Evolutionary conservation across 129 eudicot species (phyloP), one percentile per base, ranked within the genome.

Genomic region (Artemisia tridentata): DNA sequence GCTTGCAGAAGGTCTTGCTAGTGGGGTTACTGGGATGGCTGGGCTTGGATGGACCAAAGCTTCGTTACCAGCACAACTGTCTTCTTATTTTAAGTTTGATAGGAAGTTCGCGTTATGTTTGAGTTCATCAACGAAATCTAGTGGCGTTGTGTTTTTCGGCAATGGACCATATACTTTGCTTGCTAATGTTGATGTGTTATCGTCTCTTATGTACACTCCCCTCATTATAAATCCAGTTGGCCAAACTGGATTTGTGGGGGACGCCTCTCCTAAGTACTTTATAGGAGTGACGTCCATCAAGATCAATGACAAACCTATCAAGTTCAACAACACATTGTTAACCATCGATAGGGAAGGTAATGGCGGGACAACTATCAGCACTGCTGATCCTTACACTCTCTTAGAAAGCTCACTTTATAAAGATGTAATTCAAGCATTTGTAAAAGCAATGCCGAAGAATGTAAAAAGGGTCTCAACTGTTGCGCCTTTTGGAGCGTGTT

Each of bases 321-420:
- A 16, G 6, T 27, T 60, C 45, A 60, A 60, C 29, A 41, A 25
- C 4, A 4, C 17, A 5, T 60, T 60, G n/a, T 14, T 60, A 16
- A 21, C 65, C 19, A 11, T 60, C 11, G 29, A 60, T 1, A 5
- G 3, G 5, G 11, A 27, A 13, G 65, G 65, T 11, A 1, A 11
- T 16, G 65, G 65, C 23, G 25, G 25, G 25, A 23, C 25, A 23
- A 1, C 23, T 53, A 70, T 85, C 31, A 78, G 89, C 75, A 78
- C 82, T 2, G 59, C 75, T 14, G 60, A 57, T 4, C 86, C 86
- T 0, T 85, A 81, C 79, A 81, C 89, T 2, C 72, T 81, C 9
- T 27, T 60, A 17, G 65, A 60, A 5, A 27, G 11, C 3, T 21
- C 65, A 15, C 27, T 60, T 6, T 60, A 60, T 11, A 60, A 12